These are phyloP conservation scores for Arthrinium phaeospermum DNA, from an alignment of 2,329 filamentous ascomycete species.

Conservation along the genomic window DNA sequence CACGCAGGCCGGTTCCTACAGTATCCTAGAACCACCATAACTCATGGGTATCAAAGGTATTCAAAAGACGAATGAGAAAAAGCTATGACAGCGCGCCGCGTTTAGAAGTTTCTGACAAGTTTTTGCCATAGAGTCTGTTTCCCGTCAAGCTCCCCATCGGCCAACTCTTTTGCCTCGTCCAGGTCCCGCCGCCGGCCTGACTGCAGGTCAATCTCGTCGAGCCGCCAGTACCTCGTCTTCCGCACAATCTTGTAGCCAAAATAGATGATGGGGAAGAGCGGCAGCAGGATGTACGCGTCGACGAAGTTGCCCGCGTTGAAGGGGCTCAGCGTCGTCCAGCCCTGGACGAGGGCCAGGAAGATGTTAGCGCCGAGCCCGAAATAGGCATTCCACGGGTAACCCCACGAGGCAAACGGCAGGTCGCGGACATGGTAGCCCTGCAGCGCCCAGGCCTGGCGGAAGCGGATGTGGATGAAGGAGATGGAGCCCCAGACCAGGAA, in stretches of 20 bases:
- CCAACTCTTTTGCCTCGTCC: slow-evolving; percentile 49
- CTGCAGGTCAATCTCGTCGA: slow-evolving; percentile 61
- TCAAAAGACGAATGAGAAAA: too few relatives aligned
- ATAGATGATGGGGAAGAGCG: slow-evolving; percentile 64
- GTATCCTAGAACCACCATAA: too few relatives aligned
- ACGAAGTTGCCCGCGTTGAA: slow-evolving; percentile 66
- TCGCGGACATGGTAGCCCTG: slow-evolving; percentile 62
- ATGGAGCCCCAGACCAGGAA: slow-evolving; percentile 77
- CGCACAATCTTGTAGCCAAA: slow-evolving; percentile 59
- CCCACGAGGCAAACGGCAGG: slow-evolving; percentile 60
- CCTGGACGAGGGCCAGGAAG: slow-evolving; percentile 66
- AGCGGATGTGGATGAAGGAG: slow-evolving; percentile 73
- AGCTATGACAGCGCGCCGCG: not conserved
- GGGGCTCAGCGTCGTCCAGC: slow-evolving; percentile 64
- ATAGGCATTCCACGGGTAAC: slow-evolving; percentile 64
- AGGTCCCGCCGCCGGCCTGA: slow-evolving; percentile 61
- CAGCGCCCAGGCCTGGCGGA: slow-evolving; percentile 65
- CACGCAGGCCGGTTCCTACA: too few relatives aligned
- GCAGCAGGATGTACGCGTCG: slow-evolving; percentile 66
- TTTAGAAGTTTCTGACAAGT: slow-evolving; percentile 48
- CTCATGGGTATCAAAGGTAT: not conserved
- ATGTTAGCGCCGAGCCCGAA: slow-evolving; percentile 63
- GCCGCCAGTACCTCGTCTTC: slow-evolving; percentile 56
- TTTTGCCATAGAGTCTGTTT: slow-evolving; percentile 49
- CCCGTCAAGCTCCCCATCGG: slow-evolving; percentile 31